Conservation (phyloP, 768 basidiomycete genomes). For the Rhizopogon vesiculosus region DNA sequence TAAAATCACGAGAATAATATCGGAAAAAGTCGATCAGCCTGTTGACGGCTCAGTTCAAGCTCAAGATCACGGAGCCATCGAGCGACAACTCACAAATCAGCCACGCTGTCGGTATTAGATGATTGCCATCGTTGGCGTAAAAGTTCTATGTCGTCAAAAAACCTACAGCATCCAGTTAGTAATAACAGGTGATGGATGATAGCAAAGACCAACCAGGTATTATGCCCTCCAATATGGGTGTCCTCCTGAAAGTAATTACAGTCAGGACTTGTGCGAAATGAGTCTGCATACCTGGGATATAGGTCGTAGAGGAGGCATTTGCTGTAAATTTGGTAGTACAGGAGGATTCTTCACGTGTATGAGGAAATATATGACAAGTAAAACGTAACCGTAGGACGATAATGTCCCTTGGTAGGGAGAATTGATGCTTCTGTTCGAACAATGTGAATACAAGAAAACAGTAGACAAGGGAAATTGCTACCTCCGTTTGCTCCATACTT, state of each 20-base stretch:
- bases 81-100: constrained; percentile 70
- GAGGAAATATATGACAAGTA: constrained; percentile 97
- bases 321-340: constrained; percentile 92
- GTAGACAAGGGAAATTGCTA: constrained; percentile 18
- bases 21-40: constrained; percentile 98
- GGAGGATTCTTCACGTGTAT: constrained; percentile 97
- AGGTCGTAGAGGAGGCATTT: constrained; percentile 87
- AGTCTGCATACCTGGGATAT: constrained; percentile 59
- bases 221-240: constrained; percentile 73
- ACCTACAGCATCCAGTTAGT: constrained; percentile 42
- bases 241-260: constrained; percentile 51
- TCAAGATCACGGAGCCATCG: background rate
- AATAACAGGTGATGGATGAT: constrained; percentile 4
- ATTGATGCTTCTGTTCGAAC: constrained; percentile 80
- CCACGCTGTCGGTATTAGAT: constrained; percentile 88
- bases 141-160: constrained; percentile 96
- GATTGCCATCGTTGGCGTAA: constrained; percentile 91
- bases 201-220: constrained; percentile 58
- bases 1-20: constrained; percentile 91
- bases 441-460: constrained; percentile 1
- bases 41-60: constrained; percentile 4
- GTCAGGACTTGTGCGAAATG: background rate
- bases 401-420: constrained; percentile 96
- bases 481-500: constrained; percentile 98
- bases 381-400: constrained; percentile 95